A percentile compares a stretch with the other conserved stretches of the same genome.
These are phyloP conservation scores for Arctium minus DNA, from an alignment of 129 eudicot genomes.

Conservation along the genomic window DNA sequence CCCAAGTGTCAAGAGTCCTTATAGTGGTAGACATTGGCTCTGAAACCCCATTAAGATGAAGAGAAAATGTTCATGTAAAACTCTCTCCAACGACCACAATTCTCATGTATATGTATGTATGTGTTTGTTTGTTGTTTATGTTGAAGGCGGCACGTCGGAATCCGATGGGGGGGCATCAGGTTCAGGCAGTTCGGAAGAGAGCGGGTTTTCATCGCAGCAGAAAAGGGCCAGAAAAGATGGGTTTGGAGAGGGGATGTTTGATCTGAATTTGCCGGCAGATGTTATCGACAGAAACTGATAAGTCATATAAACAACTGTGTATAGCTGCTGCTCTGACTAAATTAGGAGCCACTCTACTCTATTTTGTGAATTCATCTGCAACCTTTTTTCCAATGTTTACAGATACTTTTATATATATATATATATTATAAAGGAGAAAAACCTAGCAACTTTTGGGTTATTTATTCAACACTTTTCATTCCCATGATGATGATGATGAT, in stretches of 20 bases:
- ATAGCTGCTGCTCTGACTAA: constrained; percentile 25
- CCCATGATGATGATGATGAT: neutral
- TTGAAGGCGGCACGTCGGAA: constrained; percentile 38
- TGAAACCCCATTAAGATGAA: neutral
- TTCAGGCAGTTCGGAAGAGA: constrained; percentile 62
- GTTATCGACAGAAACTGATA: constrained; percentile 34
- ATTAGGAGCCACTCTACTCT: constrained; percentile 26
- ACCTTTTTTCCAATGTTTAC: neutral
- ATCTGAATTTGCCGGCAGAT: constrained; percentile 88
- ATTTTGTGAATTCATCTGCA: constrained; percentile 18
- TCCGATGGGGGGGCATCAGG: constrained; percentile 56
- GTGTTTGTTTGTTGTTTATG: neutral
- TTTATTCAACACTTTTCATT: neutral
- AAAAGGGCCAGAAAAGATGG: constrained; percentile 56
- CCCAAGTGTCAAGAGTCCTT: neutral
- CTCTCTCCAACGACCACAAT: neutral
- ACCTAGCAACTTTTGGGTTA: constrained; percentile 7
- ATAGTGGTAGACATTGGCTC: neutral
- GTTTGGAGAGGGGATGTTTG: constrained; percentile 47
- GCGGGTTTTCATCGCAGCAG: constrained; percentile 38
- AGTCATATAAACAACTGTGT: constrained; percentile 19
- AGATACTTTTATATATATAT: constrained; percentile 1
- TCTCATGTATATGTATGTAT: neutral
- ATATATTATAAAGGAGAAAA: constrained; percentile 17
- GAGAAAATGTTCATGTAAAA: too few species aligned